Base-by-base conservation (phyloP, 2,329 filamentous ascomycete species). In the Metarhizium anisopliae region DNA sequence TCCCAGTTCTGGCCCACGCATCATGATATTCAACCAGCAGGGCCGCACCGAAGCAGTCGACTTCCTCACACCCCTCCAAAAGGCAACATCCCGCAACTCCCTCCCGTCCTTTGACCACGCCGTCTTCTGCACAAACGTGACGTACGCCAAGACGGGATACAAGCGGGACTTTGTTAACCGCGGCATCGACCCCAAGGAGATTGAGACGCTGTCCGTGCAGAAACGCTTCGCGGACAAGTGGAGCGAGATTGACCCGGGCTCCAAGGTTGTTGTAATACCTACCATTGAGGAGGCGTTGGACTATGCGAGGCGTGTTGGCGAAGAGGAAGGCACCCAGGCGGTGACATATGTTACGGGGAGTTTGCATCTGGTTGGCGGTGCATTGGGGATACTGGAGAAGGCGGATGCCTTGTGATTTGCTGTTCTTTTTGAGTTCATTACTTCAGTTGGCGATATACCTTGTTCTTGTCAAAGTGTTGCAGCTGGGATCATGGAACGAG, bases 21-120 rank as follows among this genome's bases (percentile, higher is more conserved):
- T 79, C 45, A 75, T 99, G 51, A 86, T 97, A 55, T 99, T 97
- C 79, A 97, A 96, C 70, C 94, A 97, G 70, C 83, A 85, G 66
- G 81, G 79, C 49, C 78, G 80, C 54, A 67, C 72, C 32, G 78
- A 80, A 65, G 74, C 79, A 40, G 68, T 82, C 30, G 71, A 77
- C 54, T 82, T 85, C 52, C 73, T 85, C 13, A 70, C 73, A 20
- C 72, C 73, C 2, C 70, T 84, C 25, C 63, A 75, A 57, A 64
- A 66, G 2, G 68, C 72, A 4, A 66, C 68, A 25, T 61, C 65
- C 43, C 68, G 65, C 56, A 61, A 63, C 0, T 63, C 66, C 32
- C 63, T 62, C 11, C 61, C 68, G 1, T 62, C 72, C 0, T 93
- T 95, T 66, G 83, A 84, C 20, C 84, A 90, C 64, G 89, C 83